Evolutionary conservation across 2,329 filamentous ascomycete genomes (phyloP).

Genomic region (Fusarium lyarnte): DNA sequence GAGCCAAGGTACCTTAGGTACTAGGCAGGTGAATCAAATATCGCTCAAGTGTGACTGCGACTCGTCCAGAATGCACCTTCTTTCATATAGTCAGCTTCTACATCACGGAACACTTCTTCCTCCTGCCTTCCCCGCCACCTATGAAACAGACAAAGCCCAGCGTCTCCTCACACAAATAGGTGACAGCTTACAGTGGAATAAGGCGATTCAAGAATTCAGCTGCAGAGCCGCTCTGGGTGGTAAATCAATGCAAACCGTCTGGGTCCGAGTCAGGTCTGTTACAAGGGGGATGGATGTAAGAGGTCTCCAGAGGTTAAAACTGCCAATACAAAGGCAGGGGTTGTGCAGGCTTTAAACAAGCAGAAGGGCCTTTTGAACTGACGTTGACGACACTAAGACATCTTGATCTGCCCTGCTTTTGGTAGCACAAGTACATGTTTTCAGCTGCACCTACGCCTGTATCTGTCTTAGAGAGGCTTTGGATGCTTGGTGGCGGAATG

Average conservation of each 20-base stretch:
- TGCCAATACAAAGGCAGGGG: constrained; percentile 30
- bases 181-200: constrained; percentile 27
- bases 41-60: not conserved
- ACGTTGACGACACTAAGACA: constrained; percentile 35
- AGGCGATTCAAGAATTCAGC: constrained; percentile 15
- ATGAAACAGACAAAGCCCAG: not conserved
- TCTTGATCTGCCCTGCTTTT: constrained; percentile 36
- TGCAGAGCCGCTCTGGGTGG: constrained; percentile 12
- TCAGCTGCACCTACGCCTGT: constrained; percentile 21
- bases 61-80: constrained; percentile 24
- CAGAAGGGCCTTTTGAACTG: constrained; percentile 26
- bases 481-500: constrained; percentile 42
- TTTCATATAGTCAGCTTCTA: constrained; percentile 24
- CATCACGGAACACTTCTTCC: not conserved
- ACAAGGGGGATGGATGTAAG: constrained; percentile 26
- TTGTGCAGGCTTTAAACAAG: constrained; percentile 39
- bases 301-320: constrained; percentile 11
- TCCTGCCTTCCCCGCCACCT: not conserved
- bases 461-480: constrained; percentile 5
- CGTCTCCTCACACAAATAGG: not conserved
- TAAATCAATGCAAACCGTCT: constrained; percentile 28
- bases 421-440: constrained; percentile 12
- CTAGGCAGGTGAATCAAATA: not conserved
- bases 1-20: not conserved
- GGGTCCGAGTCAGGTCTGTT: constrained; percentile 15